Base-by-base conservation (phyloP, 306 rosid species). In the Lathyrus oleraceus region DNA sequence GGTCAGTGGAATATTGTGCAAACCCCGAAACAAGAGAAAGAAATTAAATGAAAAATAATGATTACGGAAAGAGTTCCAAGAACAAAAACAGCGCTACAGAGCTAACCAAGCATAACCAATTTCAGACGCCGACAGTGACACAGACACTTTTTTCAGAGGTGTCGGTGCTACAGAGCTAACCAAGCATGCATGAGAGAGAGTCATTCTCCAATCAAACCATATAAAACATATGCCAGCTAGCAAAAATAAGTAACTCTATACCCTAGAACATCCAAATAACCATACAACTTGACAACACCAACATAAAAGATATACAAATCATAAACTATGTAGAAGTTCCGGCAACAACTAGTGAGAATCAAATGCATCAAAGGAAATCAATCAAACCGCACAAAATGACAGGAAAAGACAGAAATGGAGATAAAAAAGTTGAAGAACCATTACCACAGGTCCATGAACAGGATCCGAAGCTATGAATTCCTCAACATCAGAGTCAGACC, bases 381-480 rank as follows among this genome's bases (percentile, higher is more conserved):
- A 70, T 38, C 21, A 43, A 62, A 20, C 17, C 7, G 2, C 68
- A 40, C 4, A 69, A 75, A 67, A 70, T 15, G 1, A 19, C 20
- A 20, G 6, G 51, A 78, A 38, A 58, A 45, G 38, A 65, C 52
- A 39, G 16, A 49, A 38, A 78, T 12, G 21, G 16, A 51, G 57
- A 52, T 16, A 48, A 45, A 4, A 36, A 74, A 32, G 17, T 63
- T 69, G 53, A 9, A 42, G 62, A 70, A 35, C 16, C 1, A 42
- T 81, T 80, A 91, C 97, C 6, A 74, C 70, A 10, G 94, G 87
- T 56, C 96, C 97, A 58, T 89, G 88, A 65, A 91, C 83, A 65
- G 96, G 88, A 73, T 91, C 94, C 1, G 84, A 77, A 76, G 94
- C 94, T 17, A 89, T 84, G 70, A 91, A 91, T 6, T 80, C 82